Evolutionary conservation across 2,329 filamentous ascomycete species (phyloP), one percentile per base, ranked within the genome.

Genomic region (Fusarium beomiforme): DNA sequence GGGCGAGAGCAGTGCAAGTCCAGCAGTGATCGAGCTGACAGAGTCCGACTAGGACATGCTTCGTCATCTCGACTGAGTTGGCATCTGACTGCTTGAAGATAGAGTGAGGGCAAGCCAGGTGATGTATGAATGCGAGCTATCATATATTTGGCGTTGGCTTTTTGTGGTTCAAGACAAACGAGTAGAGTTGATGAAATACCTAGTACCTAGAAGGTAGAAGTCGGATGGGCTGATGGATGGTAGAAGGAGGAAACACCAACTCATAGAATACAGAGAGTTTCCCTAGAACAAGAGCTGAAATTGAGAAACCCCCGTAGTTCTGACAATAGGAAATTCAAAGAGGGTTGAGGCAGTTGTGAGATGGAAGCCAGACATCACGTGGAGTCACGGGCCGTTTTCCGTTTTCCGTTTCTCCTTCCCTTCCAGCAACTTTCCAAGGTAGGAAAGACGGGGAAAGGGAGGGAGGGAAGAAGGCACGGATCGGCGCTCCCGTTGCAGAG

Each of bases 1-100:
- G 29, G 61, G 62, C 42, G 73, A 74, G 51, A 60, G 68, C 59
- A 68, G 71, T 24, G 54, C 63, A 67, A 72, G 68, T 16, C 67
- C 73, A 53, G 47, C 67, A 14, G 76, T 77, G 62, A 69, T 76
- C 67, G 76, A 77, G 64, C 54, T 77, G 60, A 70, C 59, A 36
- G 74, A 75, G 37, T 68, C 64, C 41, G 73, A 77, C 61, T 76
- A 75, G 63, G 63, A 39, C 64, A 71, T 58, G 60, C 55, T 56
- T 64, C 21, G 39, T 53, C 41, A 59, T 44, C 49, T 46, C 42
- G 66, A 43, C 59, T 34, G 33, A 36, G 46, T 49, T 42, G 58
- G 59, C 63, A 56, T 57, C 63, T 51, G 59, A 46, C 58, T 49
- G 50, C 37, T 62, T 70, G 50, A 62, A 47, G 42, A 26, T 51